Conservation (phyloP, 352 stramenopile genomes). For the Pythium rhizo-oryzae region DNA sequence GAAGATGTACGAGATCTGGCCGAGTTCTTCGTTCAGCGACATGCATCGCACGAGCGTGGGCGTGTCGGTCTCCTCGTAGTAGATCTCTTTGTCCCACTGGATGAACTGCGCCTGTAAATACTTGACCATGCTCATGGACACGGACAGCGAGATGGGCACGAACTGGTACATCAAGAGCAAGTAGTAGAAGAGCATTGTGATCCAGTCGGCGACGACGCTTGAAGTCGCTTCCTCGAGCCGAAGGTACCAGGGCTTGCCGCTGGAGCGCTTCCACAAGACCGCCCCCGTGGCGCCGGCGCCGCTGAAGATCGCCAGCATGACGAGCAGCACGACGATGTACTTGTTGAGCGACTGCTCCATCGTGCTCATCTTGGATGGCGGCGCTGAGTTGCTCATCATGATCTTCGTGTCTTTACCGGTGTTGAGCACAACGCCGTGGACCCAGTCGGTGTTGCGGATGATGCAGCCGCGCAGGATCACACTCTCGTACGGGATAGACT, state of each 20-base stretch:
- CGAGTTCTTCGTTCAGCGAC: constrained; percentile 94
- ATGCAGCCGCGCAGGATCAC: constrained; percentile 92
- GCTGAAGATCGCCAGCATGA: constrained; percentile 71
- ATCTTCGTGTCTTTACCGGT: constrained; percentile 95
- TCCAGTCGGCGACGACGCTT: constrained; percentile 50
- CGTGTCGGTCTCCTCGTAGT: constrained; percentile 86
- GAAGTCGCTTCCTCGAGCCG: constrained; percentile 37
- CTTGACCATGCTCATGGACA: constrained; percentile 97
- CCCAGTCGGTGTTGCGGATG: constrained; percentile 93
- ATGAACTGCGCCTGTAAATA: constrained; percentile 95
- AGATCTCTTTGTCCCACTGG: constrained; percentile 95
- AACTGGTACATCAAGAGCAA: constrained; percentile 97
- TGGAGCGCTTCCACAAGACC: constrained; percentile 52
- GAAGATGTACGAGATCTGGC: constrained; percentile 99
- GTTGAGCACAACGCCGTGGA: constrained; percentile 93
- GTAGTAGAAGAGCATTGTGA: constrained; percentile 93
- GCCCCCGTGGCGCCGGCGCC: constrained; percentile 58
- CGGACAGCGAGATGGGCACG: constrained; percentile 97
- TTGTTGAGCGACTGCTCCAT: constrained; percentile 84
- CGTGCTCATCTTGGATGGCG: constrained; percentile 86
- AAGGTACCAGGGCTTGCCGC: constrained; percentile 66
- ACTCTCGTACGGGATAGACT: constrained; percentile 77
- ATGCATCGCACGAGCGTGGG: constrained; percentile 92
- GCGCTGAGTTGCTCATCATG: constrained; percentile 85
- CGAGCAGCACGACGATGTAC: constrained; percentile 72